A percentile compares a stretch with the other conserved stretches of the same genome.
These are phyloP conservation scores for Rhynchosporium secalis DNA, from an alignment of 2,329 filamentous ascomycete species.

Conservation along the genomic window DNA sequence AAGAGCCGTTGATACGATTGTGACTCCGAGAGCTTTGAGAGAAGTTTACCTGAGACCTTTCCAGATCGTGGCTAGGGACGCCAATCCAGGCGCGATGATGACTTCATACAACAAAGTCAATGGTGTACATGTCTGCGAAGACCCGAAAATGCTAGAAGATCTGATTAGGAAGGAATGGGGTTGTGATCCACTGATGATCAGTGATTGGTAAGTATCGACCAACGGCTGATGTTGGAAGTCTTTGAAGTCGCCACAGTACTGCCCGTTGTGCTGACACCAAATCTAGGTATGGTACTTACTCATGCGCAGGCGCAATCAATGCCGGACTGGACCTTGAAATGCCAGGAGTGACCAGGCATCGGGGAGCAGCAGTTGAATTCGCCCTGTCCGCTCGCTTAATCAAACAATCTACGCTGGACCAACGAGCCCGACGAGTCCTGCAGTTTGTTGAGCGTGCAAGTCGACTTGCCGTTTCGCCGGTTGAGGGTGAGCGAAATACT, in stretches of 20 bases:
- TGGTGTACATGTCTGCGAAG: conserved; percentile 56
- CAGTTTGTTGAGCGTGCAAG: conserved; percentile 29
- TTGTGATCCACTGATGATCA: conserved; percentile 58
- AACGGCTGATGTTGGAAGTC: conserved; percentile 5
- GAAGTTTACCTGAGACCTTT: conserved; percentile 61
- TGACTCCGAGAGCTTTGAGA: conserved; percentile 56
- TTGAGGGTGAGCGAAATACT: conserved; percentile 28
- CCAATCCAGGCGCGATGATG: conserved; percentile 56
- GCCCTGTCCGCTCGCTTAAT: conserved; percentile 28
- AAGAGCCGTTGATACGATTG: conserved; percentile 54
- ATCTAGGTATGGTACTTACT: conserved; percentile 32
- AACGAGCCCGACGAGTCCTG: conserved; percentile 29
- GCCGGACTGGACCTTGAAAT: conserved; percentile 44
- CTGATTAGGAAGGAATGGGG: conserved; percentile 58
- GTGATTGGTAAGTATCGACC: conserved; percentile 51
- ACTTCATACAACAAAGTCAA: conserved; percentile 61
- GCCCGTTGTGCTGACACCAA: conserved; percentile 33
- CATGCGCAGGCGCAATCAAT: conserved; percentile 34
- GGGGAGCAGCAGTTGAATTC: conserved; percentile 28
- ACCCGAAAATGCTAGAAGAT: conserved; percentile 49
- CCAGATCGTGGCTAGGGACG: conserved; percentile 55
- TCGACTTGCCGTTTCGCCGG: conserved; percentile 21
- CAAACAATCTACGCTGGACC: conserved; percentile 30
- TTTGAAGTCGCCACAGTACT: conserved; percentile 2
- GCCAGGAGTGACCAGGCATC: conserved; percentile 40